Evolutionary conservation across 2,329 filamentous ascomycete genomes (phyloP).

Genomic region (Proliferodiscus dingleyae): DNA sequence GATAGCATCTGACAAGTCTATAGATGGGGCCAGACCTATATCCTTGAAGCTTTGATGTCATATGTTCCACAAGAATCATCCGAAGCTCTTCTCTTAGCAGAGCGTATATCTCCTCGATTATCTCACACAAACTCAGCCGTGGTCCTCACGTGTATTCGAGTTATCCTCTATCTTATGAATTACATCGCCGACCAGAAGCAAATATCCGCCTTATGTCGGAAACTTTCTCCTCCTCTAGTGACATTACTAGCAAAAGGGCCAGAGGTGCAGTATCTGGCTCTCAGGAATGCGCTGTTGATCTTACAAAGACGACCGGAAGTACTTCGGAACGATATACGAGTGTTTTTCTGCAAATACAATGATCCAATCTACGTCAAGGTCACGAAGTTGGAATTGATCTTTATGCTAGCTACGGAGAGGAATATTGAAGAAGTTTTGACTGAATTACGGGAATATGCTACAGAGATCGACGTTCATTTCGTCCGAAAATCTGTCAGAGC

Average conservation of each 20-base stretch:
- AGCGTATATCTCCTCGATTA: conserved; percentile 89
- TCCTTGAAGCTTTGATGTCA: conserved; percentile 94
- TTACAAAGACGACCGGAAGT: conserved; percentile 90
- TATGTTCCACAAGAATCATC: conserved; percentile 89
- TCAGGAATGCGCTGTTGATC: conserved; percentile 90
- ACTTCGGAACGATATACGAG: conserved; percentile 89
- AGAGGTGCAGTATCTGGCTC: conserved; percentile 95
- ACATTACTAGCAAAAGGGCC: conserved; percentile 93
- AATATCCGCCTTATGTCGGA: conserved; percentile 79
- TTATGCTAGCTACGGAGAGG: conserved; percentile 93
- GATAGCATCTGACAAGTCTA: conserved; percentile 6
- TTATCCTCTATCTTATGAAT: conserved; percentile 97
- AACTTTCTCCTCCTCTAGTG: conserved; percentile 90
- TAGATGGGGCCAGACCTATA: conserved; percentile 98
- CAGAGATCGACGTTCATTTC: conserved; percentile 98
- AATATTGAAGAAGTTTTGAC: conserved; percentile 96
- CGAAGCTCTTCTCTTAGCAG: conserved; percentile 84
- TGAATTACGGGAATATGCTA: conserved; percentile 92
- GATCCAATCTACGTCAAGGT: conserved; percentile 99
- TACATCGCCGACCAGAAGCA: conserved; percentile 92
- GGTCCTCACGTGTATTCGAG: conserved; percentile 90
- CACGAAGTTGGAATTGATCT: conserved; percentile 96
- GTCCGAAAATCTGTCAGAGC: conserved; percentile 95
- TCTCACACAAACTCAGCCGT: conserved; percentile 97
- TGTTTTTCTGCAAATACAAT: conserved; percentile 99